These are phyloP conservation scores for Bimuria novae-zelandiae DNA, from an alignment of 2,329 filamentous ascomycete species.

Conservation along the genomic window DNA sequence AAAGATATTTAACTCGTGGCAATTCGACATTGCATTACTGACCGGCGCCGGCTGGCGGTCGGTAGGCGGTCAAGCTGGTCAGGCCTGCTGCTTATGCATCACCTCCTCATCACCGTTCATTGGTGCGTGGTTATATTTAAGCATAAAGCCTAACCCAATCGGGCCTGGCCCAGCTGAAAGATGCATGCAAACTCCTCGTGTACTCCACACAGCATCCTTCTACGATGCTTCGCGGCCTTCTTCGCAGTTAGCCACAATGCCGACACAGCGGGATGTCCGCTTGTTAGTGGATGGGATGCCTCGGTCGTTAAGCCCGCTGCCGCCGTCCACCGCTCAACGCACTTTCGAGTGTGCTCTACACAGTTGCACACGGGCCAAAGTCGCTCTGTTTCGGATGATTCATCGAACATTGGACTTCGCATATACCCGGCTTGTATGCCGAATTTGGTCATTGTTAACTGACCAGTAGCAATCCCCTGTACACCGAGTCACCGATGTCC, in stretches of 20 bases:
- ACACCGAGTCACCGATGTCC: constrained; percentile 5
- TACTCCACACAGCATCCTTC: background rate
- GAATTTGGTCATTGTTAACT: constrained; percentile 8
- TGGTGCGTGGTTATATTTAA: constrained; percentile 7
- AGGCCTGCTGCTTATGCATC: constrained; percentile 6
- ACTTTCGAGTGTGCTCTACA: background rate
- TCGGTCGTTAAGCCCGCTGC: background rate
- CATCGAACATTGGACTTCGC: background rate
- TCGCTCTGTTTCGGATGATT: background rate
- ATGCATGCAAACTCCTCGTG: background rate
- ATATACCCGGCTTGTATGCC: constrained; percentile 1
- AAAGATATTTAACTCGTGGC: no score
- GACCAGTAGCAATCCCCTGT: background rate
- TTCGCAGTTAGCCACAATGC: background rate
- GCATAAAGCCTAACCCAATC: background rate
- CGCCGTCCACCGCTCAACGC: constrained; percentile 3
- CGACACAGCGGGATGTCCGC: background rate
- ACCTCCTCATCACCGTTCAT: background rate
- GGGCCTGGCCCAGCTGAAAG: background rate
- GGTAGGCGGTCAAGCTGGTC: constrained; percentile 3
- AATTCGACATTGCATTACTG: background rate
- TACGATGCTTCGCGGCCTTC: background rate
- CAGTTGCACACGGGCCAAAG: background rate
- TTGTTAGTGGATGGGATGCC: background rate
- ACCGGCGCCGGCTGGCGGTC: no score